Evolutionary conservation across 208 protist genomes (phyloP).

Genomic region (Acanthamoeba healyi): DNA sequence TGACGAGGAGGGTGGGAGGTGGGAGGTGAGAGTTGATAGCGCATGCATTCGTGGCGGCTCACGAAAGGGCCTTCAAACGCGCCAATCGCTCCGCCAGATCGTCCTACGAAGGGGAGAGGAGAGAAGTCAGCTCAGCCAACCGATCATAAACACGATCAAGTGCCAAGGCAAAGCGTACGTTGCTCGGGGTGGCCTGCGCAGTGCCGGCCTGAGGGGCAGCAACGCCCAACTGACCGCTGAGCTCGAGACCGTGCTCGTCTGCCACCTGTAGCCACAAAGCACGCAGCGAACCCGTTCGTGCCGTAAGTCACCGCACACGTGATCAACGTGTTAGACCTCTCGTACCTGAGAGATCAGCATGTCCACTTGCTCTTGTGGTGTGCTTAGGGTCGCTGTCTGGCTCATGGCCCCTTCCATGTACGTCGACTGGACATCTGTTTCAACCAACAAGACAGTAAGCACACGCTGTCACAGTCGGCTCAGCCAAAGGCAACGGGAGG

Average conservation of each 20-base stretch:
- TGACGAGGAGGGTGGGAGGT: too few species aligned
- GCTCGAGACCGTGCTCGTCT: conserved; percentile 59
- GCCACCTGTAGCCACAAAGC: neutral
- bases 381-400: conserved; percentile 58
- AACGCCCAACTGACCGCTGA: conserved; percentile 45
- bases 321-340: neutral
- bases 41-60: too few species aligned
- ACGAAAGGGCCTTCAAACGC: conserved; percentile 50
- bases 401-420: conserved; percentile 75
- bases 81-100: conserved; percentile 38
- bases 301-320: too few species aligned
- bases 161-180: conserved; percentile 17
- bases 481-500: neutral
- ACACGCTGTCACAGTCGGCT: too few species aligned
- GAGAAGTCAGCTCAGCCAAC: too few species aligned
- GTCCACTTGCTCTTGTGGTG: conserved; percentile 72
- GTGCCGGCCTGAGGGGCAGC: neutral
- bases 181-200: neutral
- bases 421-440: conserved; percentile 41
- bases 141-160: too few species aligned
- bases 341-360: conserved; percentile 70
- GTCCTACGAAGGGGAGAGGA: too few species aligned
- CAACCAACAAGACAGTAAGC: neutral
- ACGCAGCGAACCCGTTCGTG: neutral
- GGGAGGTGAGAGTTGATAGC: too few species aligned